These are phyloP conservation scores for Comarum palustre DNA, from an alignment of 306 rosid species.

Conservation along the genomic window DNA sequence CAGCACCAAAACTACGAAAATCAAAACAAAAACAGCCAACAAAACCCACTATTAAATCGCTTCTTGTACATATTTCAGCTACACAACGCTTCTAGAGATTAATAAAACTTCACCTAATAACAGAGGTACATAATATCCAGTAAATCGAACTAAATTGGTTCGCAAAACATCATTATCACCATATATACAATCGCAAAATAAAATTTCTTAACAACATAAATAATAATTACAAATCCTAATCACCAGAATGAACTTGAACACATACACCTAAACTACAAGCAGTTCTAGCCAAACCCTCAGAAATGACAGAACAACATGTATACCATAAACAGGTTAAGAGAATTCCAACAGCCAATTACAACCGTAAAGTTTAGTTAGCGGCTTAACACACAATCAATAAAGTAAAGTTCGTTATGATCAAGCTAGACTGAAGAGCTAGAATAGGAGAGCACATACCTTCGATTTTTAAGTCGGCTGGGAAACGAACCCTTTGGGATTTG, in stretches of 20 bases:
- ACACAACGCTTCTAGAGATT: neutral
- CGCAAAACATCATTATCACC: neutral
- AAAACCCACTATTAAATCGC: neutral
- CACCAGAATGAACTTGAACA: neutral
- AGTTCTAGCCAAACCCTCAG: neutral
- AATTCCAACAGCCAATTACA: neutral
- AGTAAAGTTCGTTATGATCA: neutral
- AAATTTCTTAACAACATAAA: neutral
- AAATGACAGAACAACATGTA: neutral
- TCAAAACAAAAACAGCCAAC: neutral
- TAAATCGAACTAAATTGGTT: neutral
- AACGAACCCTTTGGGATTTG: neutral
- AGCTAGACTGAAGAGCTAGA: neutral
- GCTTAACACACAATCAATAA: neutral
- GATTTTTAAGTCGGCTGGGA: neutral
- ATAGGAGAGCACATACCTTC: neutral
- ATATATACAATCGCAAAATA: neutral
- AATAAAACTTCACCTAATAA: neutral
- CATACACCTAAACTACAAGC: neutral
- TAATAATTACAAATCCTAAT: neutral
- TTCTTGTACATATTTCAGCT: too few species aligned
- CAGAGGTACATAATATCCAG: neutral
- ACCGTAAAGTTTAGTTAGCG: neutral
- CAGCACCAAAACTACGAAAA: neutral
- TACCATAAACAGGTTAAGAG: too few species aligned